A percentile compares a stretch with the other conserved stretches of the same genome.
Conservation (phyloP, 1,284 basidiomycete species). For the Austroboletus niveus region DNA sequence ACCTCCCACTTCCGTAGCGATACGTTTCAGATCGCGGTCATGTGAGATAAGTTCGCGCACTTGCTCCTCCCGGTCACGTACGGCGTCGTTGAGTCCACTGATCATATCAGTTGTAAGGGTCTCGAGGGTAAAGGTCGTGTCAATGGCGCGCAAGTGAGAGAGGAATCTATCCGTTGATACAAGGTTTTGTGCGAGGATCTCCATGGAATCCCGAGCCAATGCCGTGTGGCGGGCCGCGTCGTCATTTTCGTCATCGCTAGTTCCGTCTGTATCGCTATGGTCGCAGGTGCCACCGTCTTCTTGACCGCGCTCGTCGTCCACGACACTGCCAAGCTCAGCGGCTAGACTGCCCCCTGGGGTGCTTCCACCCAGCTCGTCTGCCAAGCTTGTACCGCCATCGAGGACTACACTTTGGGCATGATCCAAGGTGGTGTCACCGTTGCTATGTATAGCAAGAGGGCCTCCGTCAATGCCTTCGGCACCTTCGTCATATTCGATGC, state of each 20-base stretch:
- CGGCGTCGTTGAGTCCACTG: conserved; percentile 68
- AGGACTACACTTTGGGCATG: conserved; percentile 19
- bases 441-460: conserved; percentile 13
- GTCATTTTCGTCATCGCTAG: conserved; percentile 28
- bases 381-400: conserved; percentile 21
- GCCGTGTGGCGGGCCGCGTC: conserved; percentile 26
- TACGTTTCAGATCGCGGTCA: conserved; percentile 76
- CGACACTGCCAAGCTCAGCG: conserved; percentile 23
- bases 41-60: conserved; percentile 71
- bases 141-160: conserved; percentile 63
- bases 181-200: conserved; percentile 66
- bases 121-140: conserved; percentile 60
- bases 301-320: conserved; percentile 17
- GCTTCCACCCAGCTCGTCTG: conserved; percentile 24
- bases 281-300: conserved; percentile 13
- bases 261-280: conserved; percentile 9
- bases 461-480: conserved; percentile 68
- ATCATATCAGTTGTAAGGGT: conserved; percentile 73
- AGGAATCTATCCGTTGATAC: conserved; percentile 77
- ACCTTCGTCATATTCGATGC: conserved; percentile 82
- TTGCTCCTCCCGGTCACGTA: conserved; percentile 73
- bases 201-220: conserved; percentile 64
- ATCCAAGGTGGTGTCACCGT: conserved; percentile 9
- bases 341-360: conserved; percentile 26
- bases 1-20: conserved; percentile 72